These are phyloP conservation scores for Takakia lepidozioides DNA, from an alignment of 225 moss, liverwort and hornwort species.

Conservation along the genomic window DNA sequence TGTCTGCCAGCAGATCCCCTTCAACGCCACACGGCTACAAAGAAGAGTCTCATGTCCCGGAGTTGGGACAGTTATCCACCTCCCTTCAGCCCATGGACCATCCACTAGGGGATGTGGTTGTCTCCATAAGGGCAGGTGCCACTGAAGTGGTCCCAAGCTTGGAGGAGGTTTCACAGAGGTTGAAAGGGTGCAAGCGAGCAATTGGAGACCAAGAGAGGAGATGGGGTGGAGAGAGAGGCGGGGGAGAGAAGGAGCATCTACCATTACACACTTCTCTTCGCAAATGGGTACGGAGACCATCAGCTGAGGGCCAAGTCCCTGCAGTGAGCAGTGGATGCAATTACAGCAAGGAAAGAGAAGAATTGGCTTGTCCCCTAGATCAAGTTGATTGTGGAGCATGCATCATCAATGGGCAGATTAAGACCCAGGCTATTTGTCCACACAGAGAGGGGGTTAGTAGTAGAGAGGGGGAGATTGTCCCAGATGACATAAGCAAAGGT, in stretches of 20 bases:
- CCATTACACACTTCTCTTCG: neutral
- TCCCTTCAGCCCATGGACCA: too few relatives aligned
- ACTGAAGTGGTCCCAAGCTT: too few relatives aligned
- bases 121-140: too few relatives aligned
- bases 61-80: neutral
- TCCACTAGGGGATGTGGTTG: too few relatives aligned
- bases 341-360: slow-evolving; percentile 3
- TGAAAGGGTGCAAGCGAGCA: neutral
- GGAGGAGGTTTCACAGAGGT: slow-evolving; percentile 9
- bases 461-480: slow-evolving; percentile 2
- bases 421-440: neutral
- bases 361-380: too few relatives aligned
- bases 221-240: slow-evolving; percentile 2
- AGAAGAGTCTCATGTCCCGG: slow-evolving; percentile 3
- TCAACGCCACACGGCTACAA: slow-evolving; percentile 9
- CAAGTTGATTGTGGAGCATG: too few relatives aligned
- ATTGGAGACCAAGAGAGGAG: slow-evolving; percentile 7
- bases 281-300: slow-evolving; percentile 12
- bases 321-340: neutral
- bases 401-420: too few relatives aligned
- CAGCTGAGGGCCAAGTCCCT: slow-evolving; percentile 2
- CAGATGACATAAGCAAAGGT: too few relatives aligned
- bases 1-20: too few relatives aligned
- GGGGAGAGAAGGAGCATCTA: slow-evolving; percentile 3
- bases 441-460: neutral